Percentiles rank a stretch among this genome's conserved stretches.
These are phyloP conservation scores for Galeopsis tetrahit DNA, from an alignment of 257 asterid species.

Conservation along the genomic window DNA sequence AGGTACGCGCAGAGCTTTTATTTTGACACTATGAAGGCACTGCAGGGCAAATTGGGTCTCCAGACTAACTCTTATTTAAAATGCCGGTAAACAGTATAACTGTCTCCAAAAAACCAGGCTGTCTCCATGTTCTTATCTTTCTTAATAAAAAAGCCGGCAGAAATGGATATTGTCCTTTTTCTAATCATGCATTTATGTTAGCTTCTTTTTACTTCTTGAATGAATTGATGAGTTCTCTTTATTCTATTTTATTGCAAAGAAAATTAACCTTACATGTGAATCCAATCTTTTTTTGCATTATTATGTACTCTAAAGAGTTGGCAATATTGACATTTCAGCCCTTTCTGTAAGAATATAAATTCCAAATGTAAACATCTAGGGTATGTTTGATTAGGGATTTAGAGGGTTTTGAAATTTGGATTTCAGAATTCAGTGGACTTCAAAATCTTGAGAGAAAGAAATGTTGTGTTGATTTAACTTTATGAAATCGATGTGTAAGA, in stretches of 20 bases:
- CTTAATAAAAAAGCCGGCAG: neutral
- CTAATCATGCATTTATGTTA: neutral
- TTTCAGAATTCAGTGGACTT: too few species aligned
- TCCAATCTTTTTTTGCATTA: neutral
- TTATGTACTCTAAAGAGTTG: neutral
- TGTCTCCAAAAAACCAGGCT: neutral
- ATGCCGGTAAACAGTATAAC: neutral
- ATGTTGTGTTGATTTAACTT: too few species aligned
- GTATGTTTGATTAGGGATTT: too few species aligned
- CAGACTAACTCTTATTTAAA: neutral
- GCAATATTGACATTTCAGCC: neutral
- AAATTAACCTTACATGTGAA: too few species aligned
- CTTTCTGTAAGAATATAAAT: neutral
- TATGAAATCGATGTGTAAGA: too few species aligned
- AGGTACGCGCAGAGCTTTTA: constrained; percentile 47
- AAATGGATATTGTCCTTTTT: neutral
- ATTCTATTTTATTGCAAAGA: neutral
- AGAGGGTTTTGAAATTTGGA: too few species aligned
- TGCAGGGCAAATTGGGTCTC: neutral
- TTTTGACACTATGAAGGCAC: constrained; percentile 2
- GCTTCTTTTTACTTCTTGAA: neutral
- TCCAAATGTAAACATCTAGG: neutral
- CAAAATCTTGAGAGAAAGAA: too few species aligned
- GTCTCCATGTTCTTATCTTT: neutral
- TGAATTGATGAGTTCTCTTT: neutral